Base-by-base conservation (phyloP, 192 early-diverging fungal species). In the Coemansia sp. region DNA sequence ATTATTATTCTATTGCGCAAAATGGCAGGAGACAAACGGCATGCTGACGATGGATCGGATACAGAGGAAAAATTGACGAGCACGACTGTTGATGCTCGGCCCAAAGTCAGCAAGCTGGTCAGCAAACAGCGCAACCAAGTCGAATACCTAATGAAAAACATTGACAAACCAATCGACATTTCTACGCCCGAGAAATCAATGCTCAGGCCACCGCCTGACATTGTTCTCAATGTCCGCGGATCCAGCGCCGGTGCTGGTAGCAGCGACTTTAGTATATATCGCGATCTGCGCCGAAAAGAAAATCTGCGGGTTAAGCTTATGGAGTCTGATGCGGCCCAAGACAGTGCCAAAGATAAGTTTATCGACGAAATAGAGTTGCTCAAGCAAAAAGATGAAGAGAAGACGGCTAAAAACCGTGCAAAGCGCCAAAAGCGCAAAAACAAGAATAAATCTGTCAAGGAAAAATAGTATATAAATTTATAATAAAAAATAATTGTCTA, bases 181-280 rank as follows among this genome's bases (percentile, higher is more conserved):
- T 87, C 93, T 5, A 82, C 85, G 28, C 56, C 82, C 26, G 68
- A 77, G 12, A 80, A 74, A n/a, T 65, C 81, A 25, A 51, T 17
- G 4, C 6, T 82, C 22, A 88, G 87, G 54, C 78, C 85, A 19
- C 94, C 95, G 31, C 86, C 85, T 47, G 92, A 96, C 48, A 88
- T 95, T 73, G 93, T 96, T 8, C 83, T 91, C 19, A 98, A 96
- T 74, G 89, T 95, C 19, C 87, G 68, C 68, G 91, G 95, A 23
- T 97, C 94, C 12, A 93, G 91, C 75, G 95, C 96, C 0, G 96
- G 96, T 37, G 96, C 96, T 4, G 93, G 94, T 14, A 93, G 91
- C 82, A 94, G 93, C 36, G 96, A 98, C 68, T 98, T 98, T 59
- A 94, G 96, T 74, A 92, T 94, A 1, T 98, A 98, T 62, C 75